These are phyloP conservation scores for Hymenoscyphus occultus DNA, from an alignment of 2,329 filamentous ascomycete species.

Conservation along the genomic window DNA sequence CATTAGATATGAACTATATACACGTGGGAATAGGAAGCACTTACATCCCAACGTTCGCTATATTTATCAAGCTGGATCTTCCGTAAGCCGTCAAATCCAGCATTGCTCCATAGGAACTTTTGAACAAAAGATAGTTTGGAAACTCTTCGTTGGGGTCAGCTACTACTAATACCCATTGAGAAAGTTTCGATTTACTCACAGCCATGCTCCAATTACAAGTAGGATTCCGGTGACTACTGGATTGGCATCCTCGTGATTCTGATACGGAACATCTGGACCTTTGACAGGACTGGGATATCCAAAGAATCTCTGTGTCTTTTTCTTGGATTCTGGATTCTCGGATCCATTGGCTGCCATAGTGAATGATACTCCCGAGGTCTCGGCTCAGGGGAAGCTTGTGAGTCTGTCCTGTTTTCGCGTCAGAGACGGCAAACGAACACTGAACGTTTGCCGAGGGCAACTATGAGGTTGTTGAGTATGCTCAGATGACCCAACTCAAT, in stretches of 20 bases:
- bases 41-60: constrained; percentile 49
- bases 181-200: constrained; percentile 46
- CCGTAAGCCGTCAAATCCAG: constrained; percentile 50
- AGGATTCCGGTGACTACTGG: constrained; percentile 66
- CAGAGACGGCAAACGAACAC: background rate
- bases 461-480: no score
- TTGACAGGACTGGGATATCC: constrained; percentile 32
- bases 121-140: constrained; percentile 60
- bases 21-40: constrained; percentile 18
- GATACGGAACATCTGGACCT: constrained; percentile 40
- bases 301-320: constrained; percentile 22
- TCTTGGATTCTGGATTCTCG: constrained; percentile 12
- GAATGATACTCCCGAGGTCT: constrained; percentile 18
- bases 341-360: constrained; percentile 31
- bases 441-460: no score
- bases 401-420: background rate
- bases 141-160: constrained; percentile 44
- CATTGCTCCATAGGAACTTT: constrained; percentile 67
- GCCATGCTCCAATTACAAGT: constrained; percentile 57
- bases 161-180: background rate
- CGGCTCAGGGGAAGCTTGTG: background rate
- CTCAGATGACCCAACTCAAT: no score
- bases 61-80: constrained; percentile 46
- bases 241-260: constrained; percentile 56
- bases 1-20: constrained; percentile 9